phyloP scores from a whole-genome alignment of 257 asterid species.

The Buddleja alternifolia region DNA sequence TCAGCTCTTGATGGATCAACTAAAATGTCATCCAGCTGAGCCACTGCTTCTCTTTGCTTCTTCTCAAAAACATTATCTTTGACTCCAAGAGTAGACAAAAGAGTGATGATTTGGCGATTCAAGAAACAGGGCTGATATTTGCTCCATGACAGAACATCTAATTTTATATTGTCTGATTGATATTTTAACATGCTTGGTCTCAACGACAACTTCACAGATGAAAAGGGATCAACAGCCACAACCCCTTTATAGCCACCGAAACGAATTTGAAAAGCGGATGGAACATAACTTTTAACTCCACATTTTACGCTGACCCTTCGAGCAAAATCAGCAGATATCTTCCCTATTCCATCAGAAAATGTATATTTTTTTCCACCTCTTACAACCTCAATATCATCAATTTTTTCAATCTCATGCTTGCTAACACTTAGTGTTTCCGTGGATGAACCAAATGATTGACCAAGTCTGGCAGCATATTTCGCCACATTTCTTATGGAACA shows the following conservation, averaged over 20 bases:
- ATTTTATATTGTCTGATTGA: slow-evolving; percentile 47
- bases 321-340: slow-evolving; percentile 76
- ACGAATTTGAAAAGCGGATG: slow-evolving; percentile 91
- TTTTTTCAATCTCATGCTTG: slow-evolving; percentile 51
- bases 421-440: slow-evolving; percentile 66
- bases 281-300: slow-evolving; percentile 50
- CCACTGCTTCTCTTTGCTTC: slow-evolving; percentile 54
- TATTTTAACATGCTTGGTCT: slow-evolving; percentile 84
- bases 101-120: slow-evolving; percentile 58
- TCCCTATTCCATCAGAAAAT: slow-evolving; percentile 95
- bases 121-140: slow-evolving; percentile 61
- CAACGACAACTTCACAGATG: slow-evolving; percentile 59
- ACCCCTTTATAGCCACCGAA: slow-evolving; percentile 94
- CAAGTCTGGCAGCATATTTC: slow-evolving; percentile 96
- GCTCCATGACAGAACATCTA: slow-evolving; percentile 58
- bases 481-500: slow-evolving; percentile 71
- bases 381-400: slow-evolving; percentile 47
- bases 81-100: slow-evolving; percentile 59
- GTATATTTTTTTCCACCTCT: slow-evolving; percentile 36
- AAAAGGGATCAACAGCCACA: slow-evolving; percentile 72
- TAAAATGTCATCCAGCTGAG: slow-evolving; percentile 61
- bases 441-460: slow-evolving; percentile 93
- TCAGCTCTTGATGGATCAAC: slow-evolving; percentile 68
- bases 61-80: slow-evolving; percentile 41
- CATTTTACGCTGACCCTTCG: slow-evolving; percentile 65